Evolutionary conservation across 495 filamentous ascomycete species (phyloP), one percentile per base, ranked within the genome.

Genomic region (Aeminium ludgeri): DNA sequence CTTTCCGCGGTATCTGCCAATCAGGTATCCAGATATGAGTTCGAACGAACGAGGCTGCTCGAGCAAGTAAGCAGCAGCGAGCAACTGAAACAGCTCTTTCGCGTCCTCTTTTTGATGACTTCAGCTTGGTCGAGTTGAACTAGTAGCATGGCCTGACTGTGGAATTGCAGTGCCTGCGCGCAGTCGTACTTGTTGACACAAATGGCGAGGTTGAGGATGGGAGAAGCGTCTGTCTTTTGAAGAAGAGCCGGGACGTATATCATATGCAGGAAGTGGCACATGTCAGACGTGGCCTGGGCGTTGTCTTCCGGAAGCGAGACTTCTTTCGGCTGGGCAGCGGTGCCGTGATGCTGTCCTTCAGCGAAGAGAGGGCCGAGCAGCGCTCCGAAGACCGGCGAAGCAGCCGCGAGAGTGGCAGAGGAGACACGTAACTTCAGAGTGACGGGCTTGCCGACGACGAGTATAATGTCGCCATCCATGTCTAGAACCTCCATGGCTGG

Each of bases 181-280:
- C 42, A 45, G 4, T 12, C 34, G 19, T 45, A 45, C 20, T 38
- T 45, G 20, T 45, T 28, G 5, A 27, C 15, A 2, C 23, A 18
- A 2, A 36, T 23, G 7, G 41, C 41, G 6, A 43, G n/a, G 12
- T 6, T 1, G 5, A 35, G 15, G 7, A 43, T 34, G 3, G 6
- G 10, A 16, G 27, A 20, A 2, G 28, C 1, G 1, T 5, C 1
- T 4, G 19, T 16, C 2, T 13, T 23, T 15, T 20, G 15, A 11
- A 31, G 17, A 8, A 31, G 31, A 18, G 8, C n/a, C 17, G 16
- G 7, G 27, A 23, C 18, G 23, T 6, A 8, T 17, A 7, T 30
- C 16, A 12, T 11, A 17, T 45, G 37, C 12, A 45, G 31, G 11
- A 45, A n/a, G 30, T 34, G 10, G 29, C 43, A 45, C 20, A 45